These are phyloP conservation scores for Leccinum ponderosum DNA, from an alignment of 1,284 basidiomycete species.

Conservation along the genomic window DNA sequence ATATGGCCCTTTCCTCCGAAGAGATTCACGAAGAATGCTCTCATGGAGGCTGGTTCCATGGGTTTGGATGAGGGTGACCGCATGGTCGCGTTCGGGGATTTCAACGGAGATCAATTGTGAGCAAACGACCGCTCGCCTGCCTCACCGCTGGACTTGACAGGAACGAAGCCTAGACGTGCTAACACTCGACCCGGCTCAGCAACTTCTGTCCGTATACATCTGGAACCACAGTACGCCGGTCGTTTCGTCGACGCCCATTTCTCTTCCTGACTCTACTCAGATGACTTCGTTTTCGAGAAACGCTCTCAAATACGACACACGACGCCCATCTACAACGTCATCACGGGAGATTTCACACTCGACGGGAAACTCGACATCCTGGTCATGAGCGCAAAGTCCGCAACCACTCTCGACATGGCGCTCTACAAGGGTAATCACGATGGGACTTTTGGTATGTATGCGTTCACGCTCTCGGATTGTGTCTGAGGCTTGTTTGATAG, in stretches of 20 bases:
- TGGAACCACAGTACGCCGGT: constrained; percentile 77
- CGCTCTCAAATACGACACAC: constrained; percentile 59
- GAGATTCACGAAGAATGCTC: constrained; percentile 83
- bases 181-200: constrained; percentile 70
- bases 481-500: constrained; percentile 32
- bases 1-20: constrained; percentile 85
- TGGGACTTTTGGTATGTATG: constrained; percentile 67
- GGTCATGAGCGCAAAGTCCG: constrained; percentile 70
- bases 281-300: constrained; percentile 61
- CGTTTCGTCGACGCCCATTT: neutral
- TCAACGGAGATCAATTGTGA: constrained; percentile 93
- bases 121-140: constrained; percentile 26
- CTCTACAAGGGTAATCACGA: constrained; percentile 65
- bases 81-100: constrained; percentile 91
- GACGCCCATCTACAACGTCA: constrained; percentile 67
- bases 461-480: neutral
- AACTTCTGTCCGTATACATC: constrained; percentile 70
- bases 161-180: constrained; percentile 76
- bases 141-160: constrained; percentile 6
- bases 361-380: constrained; percentile 90
- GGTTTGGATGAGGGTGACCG: constrained; percentile 74
- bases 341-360: constrained; percentile 92
- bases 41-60: constrained; percentile 80
- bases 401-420: constrained; percentile 58
- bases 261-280: constrained; percentile 35